Percentiles rank a stretch among this genome's conserved stretches.
Evolutionary conservation across 306 rosid genomes (phyloP).

Genomic region (Castanea mollissima): DNA sequence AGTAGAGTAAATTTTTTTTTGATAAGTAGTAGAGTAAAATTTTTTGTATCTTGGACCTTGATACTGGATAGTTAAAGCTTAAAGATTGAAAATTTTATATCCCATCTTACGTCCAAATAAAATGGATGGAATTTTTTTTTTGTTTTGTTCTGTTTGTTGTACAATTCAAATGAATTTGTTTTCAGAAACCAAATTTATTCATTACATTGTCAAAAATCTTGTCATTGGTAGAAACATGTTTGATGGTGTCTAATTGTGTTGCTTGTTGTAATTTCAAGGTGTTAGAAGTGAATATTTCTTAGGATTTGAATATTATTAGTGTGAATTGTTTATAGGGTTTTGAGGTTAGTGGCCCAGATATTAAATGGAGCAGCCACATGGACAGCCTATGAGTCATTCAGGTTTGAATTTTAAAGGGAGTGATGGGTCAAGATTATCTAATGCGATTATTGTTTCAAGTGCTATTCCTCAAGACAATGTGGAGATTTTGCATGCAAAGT

Average conservation of each 20-base stretch:
- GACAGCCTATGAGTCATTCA: conserved; percentile 23
- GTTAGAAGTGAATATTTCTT: not conserved
- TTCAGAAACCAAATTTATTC: not conserved
- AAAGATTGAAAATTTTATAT: not conserved
- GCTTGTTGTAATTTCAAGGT: not conserved
- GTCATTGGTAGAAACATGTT: too few species aligned
- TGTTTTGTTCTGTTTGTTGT: not conserved
- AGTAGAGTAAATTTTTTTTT: too few species aligned
- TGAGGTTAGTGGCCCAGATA: conserved; percentile 34
- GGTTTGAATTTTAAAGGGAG: conserved; percentile 8
- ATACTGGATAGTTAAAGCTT: too few species aligned
- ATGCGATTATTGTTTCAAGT: conserved; percentile 23
- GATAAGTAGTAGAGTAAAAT: too few species aligned
- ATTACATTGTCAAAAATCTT: not conserved
- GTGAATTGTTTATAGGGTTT: conserved; percentile 14
- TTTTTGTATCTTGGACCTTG: too few species aligned
- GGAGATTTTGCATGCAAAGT: conserved; percentile 22
- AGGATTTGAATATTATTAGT: not conserved
- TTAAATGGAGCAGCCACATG: conserved; percentile 31
- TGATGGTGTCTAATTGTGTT: not conserved
- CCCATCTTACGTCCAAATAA: not conserved
- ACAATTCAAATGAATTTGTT: not conserved
- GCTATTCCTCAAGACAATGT: conserved; percentile 29
- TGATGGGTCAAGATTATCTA: conserved; percentile 6
- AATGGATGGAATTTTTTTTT: not conserved